Base-by-base conservation (phyloP, 2,329 filamentous ascomycete species). In the Blastomyces emzantsi region DNA sequence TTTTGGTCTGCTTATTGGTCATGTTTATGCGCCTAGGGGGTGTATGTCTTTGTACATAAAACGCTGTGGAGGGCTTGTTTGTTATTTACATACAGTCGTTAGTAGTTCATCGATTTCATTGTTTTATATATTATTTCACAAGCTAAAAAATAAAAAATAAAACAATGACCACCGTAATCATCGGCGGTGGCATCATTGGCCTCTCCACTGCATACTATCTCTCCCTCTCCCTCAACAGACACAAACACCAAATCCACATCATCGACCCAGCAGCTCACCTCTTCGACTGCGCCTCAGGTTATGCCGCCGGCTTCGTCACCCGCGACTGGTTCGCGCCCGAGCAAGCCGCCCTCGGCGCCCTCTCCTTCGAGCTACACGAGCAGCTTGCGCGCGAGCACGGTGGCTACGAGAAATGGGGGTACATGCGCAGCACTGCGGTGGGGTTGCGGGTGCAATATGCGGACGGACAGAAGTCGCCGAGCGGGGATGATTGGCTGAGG, bases 231-330 rank as follows among this genome's bases (percentile, higher is more conserved):
- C 45, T 49, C 5, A 41, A 61, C 45, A 64, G 67, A 36, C 59
- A 67, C 39, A 57, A 67, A 39, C 63, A 68, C 6, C 76, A 78
- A 41, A 85, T 87, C 61, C 82, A 85, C 66, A 74, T 88, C 28
- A 66, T 88, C 49, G 85, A 87, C 69, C 77, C 82, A 6, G 82
- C 82, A 4, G 73, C 79, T 0, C 73, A 84, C 66, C 80, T 92
- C 41, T 90, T 92, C 74, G 82, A 84, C 13, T 90, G 87, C 39
- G 89, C 90, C 0, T 92, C 88, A 1, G 89, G 90, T 0, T 86
- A 84, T 67, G 88, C 89, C 0, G 90, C 82, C 22, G 89, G 90
- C 0, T 93, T 92, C 70, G 71, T 92, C 9, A 89, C 89, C 0
- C 80, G 79, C 43, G 87, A 92, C 73, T 92, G 89, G 88, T 90